A percentile compares a stretch with the other conserved stretches of the same genome.
These are phyloP conservation scores for Tetradesmus lagerheimii DNA, from an alignment of 139 green algal genomes.

Conservation along the genomic window DNA sequence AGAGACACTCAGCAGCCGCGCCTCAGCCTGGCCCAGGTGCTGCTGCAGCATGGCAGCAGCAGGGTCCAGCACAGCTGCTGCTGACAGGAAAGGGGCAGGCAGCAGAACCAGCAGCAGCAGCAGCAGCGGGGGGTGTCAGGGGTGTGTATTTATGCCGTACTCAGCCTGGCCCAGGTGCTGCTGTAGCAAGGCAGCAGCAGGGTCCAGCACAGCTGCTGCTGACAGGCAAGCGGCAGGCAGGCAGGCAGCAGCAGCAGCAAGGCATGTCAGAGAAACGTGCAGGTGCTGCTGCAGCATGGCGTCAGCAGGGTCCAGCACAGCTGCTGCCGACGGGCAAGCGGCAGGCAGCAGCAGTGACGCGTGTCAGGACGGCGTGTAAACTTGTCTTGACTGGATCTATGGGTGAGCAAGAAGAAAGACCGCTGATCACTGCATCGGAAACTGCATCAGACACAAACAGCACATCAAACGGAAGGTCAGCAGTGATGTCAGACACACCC, in stretches of 20 bases:
- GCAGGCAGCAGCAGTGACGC: neutral
- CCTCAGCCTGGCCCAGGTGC: constrained; percentile 28
- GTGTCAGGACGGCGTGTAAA: neutral
- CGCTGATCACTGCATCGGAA: too few relatives aligned
- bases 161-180: constrained; percentile 27
- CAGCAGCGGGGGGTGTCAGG: too few relatives aligned
- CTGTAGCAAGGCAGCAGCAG: constrained; percentile 12
- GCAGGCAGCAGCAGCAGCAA: neutral
- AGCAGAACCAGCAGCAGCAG: too few relatives aligned
- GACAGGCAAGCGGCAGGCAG: neutral
- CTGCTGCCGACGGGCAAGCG: neutral
- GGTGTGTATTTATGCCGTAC: too few relatives aligned
- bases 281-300: constrained; percentile 38
- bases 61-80: constrained; percentile 11
- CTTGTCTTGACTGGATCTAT: too few relatives aligned
- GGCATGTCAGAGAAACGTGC: too few relatives aligned
- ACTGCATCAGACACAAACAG: too few relatives aligned
- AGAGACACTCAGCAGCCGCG: too few relatives aligned
- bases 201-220: constrained; percentile 1
- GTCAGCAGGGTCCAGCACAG: neutral
- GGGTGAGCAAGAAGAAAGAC: too few relatives aligned
- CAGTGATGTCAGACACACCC: too few relatives aligned
- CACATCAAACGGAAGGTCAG: too few relatives aligned
- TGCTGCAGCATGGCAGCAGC: constrained; percentile 34
- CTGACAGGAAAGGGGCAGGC: neutral